These are phyloP conservation scores for Backusella mclennaniae DNA, from an alignment of 192 early-diverging fungal genomes.

Conservation along the genomic window DNA sequence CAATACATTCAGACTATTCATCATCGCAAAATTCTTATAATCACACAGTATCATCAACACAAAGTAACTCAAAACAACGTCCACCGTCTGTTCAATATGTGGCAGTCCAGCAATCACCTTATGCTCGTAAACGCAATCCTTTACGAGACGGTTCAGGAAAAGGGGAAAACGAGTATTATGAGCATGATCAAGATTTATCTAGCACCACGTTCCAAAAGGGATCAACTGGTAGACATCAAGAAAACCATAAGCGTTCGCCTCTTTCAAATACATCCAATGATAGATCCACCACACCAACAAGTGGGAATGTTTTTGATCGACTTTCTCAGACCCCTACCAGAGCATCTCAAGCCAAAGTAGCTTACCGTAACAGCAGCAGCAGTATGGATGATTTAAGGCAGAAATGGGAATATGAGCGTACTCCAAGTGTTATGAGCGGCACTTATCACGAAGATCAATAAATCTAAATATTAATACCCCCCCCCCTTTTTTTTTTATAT, in stretches of 20 bases:
- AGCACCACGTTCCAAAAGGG: neutral
- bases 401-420: slow-evolving; percentile 23
- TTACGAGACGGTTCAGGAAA: slow-evolving; percentile 27
- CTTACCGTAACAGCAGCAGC: slow-evolving; percentile 32
- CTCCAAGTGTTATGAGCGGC: slow-evolving; percentile 22
- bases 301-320: slow-evolving; percentile 35
- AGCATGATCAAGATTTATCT: neutral
- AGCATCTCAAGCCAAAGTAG: slow-evolving; percentile 34
- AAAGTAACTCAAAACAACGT: slow-evolving; percentile 13
- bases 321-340: slow-evolving; percentile 31
- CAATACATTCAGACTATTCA: slow-evolving; percentile 31
- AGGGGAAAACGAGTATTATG: neutral
- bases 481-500: neutral
- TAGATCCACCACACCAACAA: slow-evolving; percentile 10
- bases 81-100: slow-evolving; percentile 18
- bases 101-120: neutral
- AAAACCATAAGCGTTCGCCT: slow-evolving; percentile 6
- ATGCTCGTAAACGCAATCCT: slow-evolving; percentile 22
- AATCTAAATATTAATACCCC: slow-evolving; percentile 5
- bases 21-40: slow-evolving; percentile 20
- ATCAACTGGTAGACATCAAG: neutral
- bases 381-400: slow-evolving; percentile 34
- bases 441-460: slow-evolving; percentile 14
- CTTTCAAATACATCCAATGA: neutral
- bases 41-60: neutral